Evolutionary conservation across 306 rosid genomes (phyloP), one percentile per base, ranked within the genome.

Genomic region (Mimosa pudica): DNA sequence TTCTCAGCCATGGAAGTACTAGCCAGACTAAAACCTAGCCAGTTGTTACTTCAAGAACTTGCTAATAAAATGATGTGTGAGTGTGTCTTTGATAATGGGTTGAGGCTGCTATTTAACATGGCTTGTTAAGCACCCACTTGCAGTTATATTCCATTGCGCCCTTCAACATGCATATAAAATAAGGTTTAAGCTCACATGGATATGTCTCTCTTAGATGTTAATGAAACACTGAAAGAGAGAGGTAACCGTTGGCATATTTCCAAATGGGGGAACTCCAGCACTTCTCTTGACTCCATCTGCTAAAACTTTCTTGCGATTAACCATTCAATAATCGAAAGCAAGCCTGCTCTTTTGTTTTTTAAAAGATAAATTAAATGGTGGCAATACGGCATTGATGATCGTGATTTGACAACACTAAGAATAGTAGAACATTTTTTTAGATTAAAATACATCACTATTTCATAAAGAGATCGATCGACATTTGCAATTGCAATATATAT

Each of bases 351-450:
- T 69, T 33, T 46, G 9, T 7, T 57, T 63, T 69, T 47, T 8
- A 66, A 68, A 74, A 78, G 70, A 41, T 58, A 66, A 74, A 76
- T 4, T 16, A 52, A 52, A 16, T 52, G 58, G 58, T 38, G n/a
- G 16, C 0, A n/a, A 54, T 54, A 54, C 16, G 74, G 71, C 83
- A 70, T 78, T 87, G 74, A 32, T 82, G 62, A 64, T 80, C 49
- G 24, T 83, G 98, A 94, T 92, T 89, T 87, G 96, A 92, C 97
- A 81, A 89, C 97, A 94, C 92, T 92, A 82, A 36, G 14, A n/a
- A 57, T 30, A 57, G 12, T 2, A 60, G 45, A 79, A 63, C 71
- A 72, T 67, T 61, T 78, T 80, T 46, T 80, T 46, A 66, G 69
- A 74, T 81, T 67, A 24, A 47, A 48, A 78, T 57, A 77, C 33